phyloP scores from a whole-genome alignment of 2,329 filamentous ascomycete species.

The Fulvia fulva region DNA sequence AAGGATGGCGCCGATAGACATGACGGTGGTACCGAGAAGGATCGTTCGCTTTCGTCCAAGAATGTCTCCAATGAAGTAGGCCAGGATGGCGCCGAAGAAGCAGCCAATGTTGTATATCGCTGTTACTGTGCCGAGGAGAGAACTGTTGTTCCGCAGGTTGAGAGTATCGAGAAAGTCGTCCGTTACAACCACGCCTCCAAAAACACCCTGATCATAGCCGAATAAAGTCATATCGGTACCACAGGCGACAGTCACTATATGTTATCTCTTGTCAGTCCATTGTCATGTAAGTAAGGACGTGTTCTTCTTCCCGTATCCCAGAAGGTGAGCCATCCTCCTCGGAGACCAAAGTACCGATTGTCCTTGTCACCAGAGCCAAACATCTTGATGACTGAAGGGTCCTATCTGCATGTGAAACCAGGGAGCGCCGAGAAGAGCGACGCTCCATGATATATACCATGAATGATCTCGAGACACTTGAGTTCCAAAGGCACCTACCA shows the following conservation, averaged over 20 bases:
- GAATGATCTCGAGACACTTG: neutral
- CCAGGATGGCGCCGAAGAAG: slow-evolving; percentile 53
- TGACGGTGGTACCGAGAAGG: slow-evolving; percentile 47
- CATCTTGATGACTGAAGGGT: slow-evolving; percentile 7
- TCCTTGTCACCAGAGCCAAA: slow-evolving; percentile 24
- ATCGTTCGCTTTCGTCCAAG: slow-evolving; percentile 49
- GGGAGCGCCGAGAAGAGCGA: neutral
- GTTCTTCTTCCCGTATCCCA: slow-evolving; percentile 35
- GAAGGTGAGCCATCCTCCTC: slow-evolving; percentile 54
- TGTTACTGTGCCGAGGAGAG: slow-evolving; percentile 44
- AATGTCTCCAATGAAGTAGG: slow-evolving; percentile 47
- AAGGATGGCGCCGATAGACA: slow-evolving; percentile 48
- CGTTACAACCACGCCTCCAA: slow-evolving; percentile 53
- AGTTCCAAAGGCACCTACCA: slow-evolving; percentile 1
- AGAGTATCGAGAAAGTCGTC: slow-evolving; percentile 21
- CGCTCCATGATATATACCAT: slow-evolving; percentile 1
- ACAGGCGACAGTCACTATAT: slow-evolving; percentile 18
- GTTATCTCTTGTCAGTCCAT: neutral
- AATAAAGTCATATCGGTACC: slow-evolving; percentile 44
- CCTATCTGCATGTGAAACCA: neutral
- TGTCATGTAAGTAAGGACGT: too few relatives aligned
- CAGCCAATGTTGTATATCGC: slow-evolving; percentile 59
- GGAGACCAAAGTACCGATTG: slow-evolving; percentile 50
- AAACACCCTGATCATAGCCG: slow-evolving; percentile 42
- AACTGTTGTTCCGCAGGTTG: slow-evolving; percentile 19